Evolutionary conservation across 2,329 filamentous ascomycete genomes (phyloP), one percentile per base, ranked within the genome.

Genomic region (Thyridium curvatum): DNA sequence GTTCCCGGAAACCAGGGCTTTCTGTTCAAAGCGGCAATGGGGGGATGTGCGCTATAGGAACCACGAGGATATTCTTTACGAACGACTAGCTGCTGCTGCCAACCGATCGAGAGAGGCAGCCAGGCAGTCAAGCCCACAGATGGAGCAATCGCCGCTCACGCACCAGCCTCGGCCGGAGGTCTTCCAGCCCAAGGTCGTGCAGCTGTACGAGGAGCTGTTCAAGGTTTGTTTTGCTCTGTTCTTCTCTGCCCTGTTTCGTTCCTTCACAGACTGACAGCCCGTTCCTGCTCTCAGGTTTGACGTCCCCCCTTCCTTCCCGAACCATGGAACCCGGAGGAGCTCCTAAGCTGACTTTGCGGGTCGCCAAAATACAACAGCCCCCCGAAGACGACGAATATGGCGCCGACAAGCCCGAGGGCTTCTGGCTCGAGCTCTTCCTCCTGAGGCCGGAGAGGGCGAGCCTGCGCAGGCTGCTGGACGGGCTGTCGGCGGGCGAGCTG

Each of bases 361-460:
- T 32, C 18, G 7, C n/a, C 15, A 15, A 9, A 30, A 9, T 30
- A 30, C 9, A 9, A 5, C 15, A 32, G 30, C 18, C 6, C 12
- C 4, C 18, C 18, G 37, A 44, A 6, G 42, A 48, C 36, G 42
- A 85, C 65, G 78, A 80, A 39, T 74, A 84, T 44, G 75, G 79
- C 42, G 62, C 69, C 37, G 83, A 89, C 18, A 84, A 84, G 45
- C 77, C 86, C 1, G 88, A 95, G 44, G 91, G 89, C 32, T 98
- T 96, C 66, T 98, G 93, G 93, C 76, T 79, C 49, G 93, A 96
- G 63, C 89, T 98, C 65, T 98, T 98, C 61, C 74, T 98, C 30
- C 72, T 96, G 42, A 82, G 81, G 46, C 90, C 91, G 16, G 88
- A 96, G 56, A 74, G 78, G 39, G 60, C 70, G 4, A 75, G 79